Percentiles rank a stretch among this genome's conserved stretches.
These are phyloP conservation scores for Mytilinidion resinicola DNA, from an alignment of 495 filamentous ascomycete species.

Conservation along the genomic window DNA sequence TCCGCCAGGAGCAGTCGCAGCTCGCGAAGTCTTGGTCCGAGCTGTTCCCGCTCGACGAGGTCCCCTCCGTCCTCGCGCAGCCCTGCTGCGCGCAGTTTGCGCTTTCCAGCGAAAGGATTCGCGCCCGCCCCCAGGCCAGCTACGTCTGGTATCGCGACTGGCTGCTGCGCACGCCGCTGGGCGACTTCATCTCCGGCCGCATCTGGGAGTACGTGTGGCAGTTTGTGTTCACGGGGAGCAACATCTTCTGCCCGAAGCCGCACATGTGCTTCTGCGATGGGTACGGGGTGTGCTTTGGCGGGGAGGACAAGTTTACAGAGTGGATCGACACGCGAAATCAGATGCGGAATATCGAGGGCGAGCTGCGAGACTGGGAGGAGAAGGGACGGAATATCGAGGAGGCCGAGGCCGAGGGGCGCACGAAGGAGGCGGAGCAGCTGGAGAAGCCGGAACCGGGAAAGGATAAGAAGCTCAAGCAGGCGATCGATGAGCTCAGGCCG, in stretches of 20 bases:
- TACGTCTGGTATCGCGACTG: conserved; percentile 63
- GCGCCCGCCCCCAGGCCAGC: conserved; percentile 50
- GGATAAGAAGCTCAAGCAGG: conserved; percentile 32
- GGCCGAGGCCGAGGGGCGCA: conserved; percentile 28
- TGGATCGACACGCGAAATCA: conserved; percentile 43
- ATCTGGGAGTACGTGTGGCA: conserved; percentile 76
- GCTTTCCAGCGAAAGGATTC: conserved; percentile 36
- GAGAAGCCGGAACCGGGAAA: conserved; percentile 38
- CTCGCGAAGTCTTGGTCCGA: conserved; percentile 39
- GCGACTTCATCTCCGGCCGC: conserved; percentile 62
- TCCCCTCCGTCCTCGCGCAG: conserved; percentile 47
- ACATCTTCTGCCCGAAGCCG: conserved; percentile 56
- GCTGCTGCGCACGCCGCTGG: conserved; percentile 55
- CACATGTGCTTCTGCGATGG: conserved; percentile 71
- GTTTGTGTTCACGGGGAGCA: conserved; percentile 54
- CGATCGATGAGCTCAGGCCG: conserved; percentile 36
- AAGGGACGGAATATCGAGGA: conserved; percentile 32
- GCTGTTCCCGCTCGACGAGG: conserved; percentile 44
- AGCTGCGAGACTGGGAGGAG: conserved; percentile 45
- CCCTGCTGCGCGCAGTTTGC: conserved; percentile 64
- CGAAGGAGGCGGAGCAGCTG: conserved; percentile 37
- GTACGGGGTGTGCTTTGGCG: conserved; percentile 72
- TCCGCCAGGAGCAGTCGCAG: conserved; percentile 57
- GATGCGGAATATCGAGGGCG: conserved; percentile 41
- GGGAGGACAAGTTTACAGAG: conserved; percentile 45